Base-by-base conservation (phyloP, 148 eudicot genomes). In the Agrostemma githago region DNA sequence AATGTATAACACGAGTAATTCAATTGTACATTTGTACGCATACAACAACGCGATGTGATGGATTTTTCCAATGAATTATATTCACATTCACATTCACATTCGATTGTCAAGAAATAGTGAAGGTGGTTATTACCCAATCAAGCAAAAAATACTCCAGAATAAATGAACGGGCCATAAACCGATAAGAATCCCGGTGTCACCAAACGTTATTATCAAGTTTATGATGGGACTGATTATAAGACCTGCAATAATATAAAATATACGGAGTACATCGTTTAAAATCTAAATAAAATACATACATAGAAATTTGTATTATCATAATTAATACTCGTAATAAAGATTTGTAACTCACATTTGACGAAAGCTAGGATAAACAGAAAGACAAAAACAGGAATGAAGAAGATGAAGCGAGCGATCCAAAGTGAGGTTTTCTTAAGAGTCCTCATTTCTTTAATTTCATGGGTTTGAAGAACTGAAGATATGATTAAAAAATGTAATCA, bases 391-490 rank as follows among this genome's bases (percentile, higher is more conserved):
- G 79, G 73, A 40, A 76, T 7, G 48, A 76, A 76, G n/a, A 69
- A 5, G 73, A 76, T 43, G 66, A 57, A 43, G 44, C 65, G 65
- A 44, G 73, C 68, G 12, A 76, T 69, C 79, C 64, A 56, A 21
- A 69, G 2, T 40, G 65, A 75, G 11, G 40, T 9, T 38, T 20
- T 75, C 7, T 39, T 56, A 0, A 70, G 65, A 17, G 34, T 10
- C 42, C 37, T 57, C 72, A 75, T 75, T 56, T 53, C 44, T 39
- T 6, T 66, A 20, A 2, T 60, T 10, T 62, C 15, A 53, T 34
- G 88, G 87, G 0, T 85, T 87, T 59, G 87, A 84, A 38, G 88
- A 83, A 66, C 63, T 81, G 34, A 85, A 77, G 75, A 48, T 48
- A 10, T 48, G 54, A 48, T 48, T 88, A 85, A 74, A 87, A 88